Percentiles rank a stretch among this genome's conserved stretches.
Evolutionary conservation across 805 yeast species (phyloP).

Genomic region (Teunomyces lycoperdinae): DNA sequence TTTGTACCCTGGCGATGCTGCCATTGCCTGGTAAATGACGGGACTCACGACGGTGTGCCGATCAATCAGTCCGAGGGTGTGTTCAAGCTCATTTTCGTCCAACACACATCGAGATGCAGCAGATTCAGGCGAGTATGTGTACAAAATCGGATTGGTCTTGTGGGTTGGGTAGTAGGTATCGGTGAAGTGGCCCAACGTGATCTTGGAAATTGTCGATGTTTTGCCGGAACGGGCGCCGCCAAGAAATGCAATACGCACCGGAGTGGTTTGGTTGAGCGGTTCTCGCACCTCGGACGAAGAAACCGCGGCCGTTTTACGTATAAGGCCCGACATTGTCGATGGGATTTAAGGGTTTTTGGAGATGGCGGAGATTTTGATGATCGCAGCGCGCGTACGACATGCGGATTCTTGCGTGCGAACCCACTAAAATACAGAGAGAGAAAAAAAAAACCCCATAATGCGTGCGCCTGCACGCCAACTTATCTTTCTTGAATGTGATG

Average conservation of each 20-base stretch:
- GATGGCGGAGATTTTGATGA: background rate
- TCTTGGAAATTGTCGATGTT: constrained; percentile 51
- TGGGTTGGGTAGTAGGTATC: constrained; percentile 78
- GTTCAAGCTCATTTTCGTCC: constrained; percentile 18
- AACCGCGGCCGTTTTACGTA: background rate
- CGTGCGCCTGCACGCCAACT: background rate
- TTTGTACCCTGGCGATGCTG: constrained; percentile 5
- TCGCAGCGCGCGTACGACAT: background rate
- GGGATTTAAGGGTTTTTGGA: background rate
- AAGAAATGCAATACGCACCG: constrained; percentile 56
- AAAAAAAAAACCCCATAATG: too few relatives aligned
- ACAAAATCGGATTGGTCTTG: constrained; percentile 55
- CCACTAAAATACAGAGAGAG: too few relatives aligned
- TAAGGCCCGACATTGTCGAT: background rate
- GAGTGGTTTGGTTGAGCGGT: constrained; percentile 28
- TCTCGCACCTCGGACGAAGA: constrained; percentile 8
- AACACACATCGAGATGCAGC: constrained; percentile 17
- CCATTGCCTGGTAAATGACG: constrained; percentile 22
- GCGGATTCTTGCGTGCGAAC: too few relatives aligned
- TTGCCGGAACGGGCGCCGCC: constrained; percentile 64
- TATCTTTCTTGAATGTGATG: background rate
- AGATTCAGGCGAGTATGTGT: constrained; percentile 48
- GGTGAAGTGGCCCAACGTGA: constrained; percentile 48
- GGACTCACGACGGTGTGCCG: constrained; percentile 26
- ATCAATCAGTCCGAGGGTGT: constrained; percentile 13